Percentiles rank a stretch among this genome's conserved stretches.
Evolutionary conservation across 163 green algal species (phyloP).

Genomic region (Scenedesmus sp.): DNA sequence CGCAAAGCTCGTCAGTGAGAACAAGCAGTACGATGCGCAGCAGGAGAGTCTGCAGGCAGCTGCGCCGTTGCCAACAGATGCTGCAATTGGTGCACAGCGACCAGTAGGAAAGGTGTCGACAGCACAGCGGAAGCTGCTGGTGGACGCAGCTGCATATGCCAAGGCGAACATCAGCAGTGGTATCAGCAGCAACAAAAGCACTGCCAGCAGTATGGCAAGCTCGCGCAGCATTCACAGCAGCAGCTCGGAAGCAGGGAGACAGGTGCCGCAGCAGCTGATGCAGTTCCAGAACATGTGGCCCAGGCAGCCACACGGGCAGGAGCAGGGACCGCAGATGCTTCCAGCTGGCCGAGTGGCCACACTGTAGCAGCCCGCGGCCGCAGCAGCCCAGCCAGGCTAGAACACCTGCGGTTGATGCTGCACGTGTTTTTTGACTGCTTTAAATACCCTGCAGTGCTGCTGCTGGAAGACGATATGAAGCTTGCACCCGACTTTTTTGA

Average conservation of each 20-base stretch:
- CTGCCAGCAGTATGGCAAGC: neutral
- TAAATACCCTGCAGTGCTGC: constrained; percentile 43
- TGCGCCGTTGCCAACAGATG: neutral
- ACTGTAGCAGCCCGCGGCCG: neutral
- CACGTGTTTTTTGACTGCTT: constrained; percentile 51
- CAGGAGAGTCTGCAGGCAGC: neutral
- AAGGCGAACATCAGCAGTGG: neutral
- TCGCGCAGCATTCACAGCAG: neutral
- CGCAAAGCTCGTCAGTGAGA: neutral
- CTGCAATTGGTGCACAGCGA: neutral
- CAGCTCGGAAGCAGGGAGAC: neutral
- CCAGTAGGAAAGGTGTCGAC: neutral
- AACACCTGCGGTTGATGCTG: constrained; percentile 35
- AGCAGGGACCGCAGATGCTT: neutral
- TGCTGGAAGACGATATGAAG: constrained; percentile 39
- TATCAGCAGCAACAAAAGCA: neutral
- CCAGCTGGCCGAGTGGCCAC: neutral
- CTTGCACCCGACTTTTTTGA: constrained; percentile 36
- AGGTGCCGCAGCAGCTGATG: neutral
- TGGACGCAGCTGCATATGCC: neutral
- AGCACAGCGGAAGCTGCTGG: neutral
- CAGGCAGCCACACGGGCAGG: constrained; percentile 24
- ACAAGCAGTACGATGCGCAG: constrained; percentile 12
- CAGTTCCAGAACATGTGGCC: neutral
- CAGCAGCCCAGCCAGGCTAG: neutral